Base-by-base conservation (phyloP, 805 yeast genomes). In the Millerago galiae region DNA sequence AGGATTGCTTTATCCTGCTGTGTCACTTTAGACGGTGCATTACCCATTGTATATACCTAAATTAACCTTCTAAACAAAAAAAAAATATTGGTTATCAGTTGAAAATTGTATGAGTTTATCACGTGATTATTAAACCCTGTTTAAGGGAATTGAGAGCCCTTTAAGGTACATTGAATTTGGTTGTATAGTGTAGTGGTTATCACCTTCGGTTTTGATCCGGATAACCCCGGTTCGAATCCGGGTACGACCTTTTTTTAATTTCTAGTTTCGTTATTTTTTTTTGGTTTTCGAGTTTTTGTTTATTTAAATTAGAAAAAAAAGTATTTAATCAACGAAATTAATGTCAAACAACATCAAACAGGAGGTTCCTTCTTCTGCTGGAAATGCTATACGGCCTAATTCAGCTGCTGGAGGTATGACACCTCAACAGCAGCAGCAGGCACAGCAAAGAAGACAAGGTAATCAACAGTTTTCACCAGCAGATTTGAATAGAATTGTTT, bases 191-290 rank as follows among this genome's bases (percentile, higher is more conserved):
- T 71, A 71, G 75, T 70, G 77, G 77, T 71, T 68, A 71, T 71
- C 77, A 71, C 77, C 61, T 67, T 70, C 74, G 77, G 77, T 71
- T 71, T 70, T 71, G 77, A 71, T 70, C 75, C 76, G 75, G 63
- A 63, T 74, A 76, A 79, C 86, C 83, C 83, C 83, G 76, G 84
- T 79, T 79, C 86, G 86, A 79, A 77, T 77, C 85, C 84, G 84
- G 84, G 85, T 75, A 74, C 79, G 85, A 79, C 83, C 84, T 78
- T 32, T 42, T 51, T 59, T 60, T 59, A 42, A 32, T 38, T 17
- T 12, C n/a, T 34, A 4, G 7, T 24, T 14, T 7, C 4, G 2
- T 24, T 26, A 14, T n/a, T 34, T 21, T n/a, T 5, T 12, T 32
- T 11, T 32, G 17, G 8, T 21, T 21, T 21, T 21, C 24, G 16